Evolutionary conservation across 495 filamentous ascomycete genomes (phyloP).

Genomic region (Penicillium maclennaniae): DNA sequence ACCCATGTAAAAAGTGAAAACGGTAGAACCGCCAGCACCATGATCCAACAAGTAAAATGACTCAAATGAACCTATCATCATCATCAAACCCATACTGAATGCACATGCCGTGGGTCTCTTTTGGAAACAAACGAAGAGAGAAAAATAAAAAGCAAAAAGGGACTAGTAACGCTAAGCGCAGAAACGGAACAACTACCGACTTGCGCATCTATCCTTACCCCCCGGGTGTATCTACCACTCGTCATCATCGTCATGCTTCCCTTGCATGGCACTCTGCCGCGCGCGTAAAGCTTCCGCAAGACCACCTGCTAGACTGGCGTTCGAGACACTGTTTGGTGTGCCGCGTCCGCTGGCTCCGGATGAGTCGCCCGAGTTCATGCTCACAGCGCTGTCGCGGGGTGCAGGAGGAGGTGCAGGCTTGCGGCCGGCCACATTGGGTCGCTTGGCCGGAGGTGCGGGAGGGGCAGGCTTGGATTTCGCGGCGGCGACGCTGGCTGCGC

Average conservation of each 20-base stretch:
- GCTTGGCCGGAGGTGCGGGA: conserved; percentile 80
- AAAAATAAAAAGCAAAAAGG: conserved; percentile 8
- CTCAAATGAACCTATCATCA: neutral
- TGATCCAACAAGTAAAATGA: neutral
- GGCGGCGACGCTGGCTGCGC: conserved; percentile 45
- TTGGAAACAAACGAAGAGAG: conserved; percentile 4
- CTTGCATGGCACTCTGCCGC: conserved; percentile 67
- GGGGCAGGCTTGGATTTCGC: conserved; percentile 67
- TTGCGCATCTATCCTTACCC: neutral
- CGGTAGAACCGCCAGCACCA: conserved; percentile 8
- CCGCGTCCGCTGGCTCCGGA: conserved; percentile 62
- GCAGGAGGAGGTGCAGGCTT: conserved; percentile 62
- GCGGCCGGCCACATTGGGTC: conserved; percentile 64
- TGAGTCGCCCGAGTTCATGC: conserved; percentile 60
- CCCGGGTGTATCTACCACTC: conserved; percentile 48
- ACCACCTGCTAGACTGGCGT: conserved; percentile 71
- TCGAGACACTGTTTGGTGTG: conserved; percentile 65
- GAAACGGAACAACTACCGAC: conserved; percentile 17
- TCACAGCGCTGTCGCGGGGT: conserved; percentile 67
- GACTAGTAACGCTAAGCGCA: conserved; percentile 28
- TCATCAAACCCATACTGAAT: conserved; percentile 15
- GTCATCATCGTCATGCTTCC: conserved; percentile 63
- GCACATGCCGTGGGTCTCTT: conserved; percentile 8
- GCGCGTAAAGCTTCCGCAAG: conserved; percentile 78
- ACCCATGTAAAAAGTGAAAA: neutral